Conservation (phyloP, 2,329 filamentous ascomycete species). For the Ceratocystis cacaofunesta region DNA sequence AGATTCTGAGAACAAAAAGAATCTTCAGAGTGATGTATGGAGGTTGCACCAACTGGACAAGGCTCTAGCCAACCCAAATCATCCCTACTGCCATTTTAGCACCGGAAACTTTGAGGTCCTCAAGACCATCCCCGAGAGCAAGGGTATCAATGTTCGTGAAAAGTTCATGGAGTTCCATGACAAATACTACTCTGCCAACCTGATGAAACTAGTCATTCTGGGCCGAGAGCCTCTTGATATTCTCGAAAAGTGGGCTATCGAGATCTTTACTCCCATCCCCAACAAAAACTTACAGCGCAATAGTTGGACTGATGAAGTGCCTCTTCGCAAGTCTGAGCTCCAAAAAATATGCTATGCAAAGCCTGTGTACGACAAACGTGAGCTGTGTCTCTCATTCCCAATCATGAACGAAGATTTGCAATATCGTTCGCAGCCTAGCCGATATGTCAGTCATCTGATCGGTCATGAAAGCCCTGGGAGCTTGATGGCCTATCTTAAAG, state of each 20-base stretch:
- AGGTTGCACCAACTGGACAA: slow-evolving; percentile 78
- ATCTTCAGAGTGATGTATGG: slow-evolving; percentile 81
- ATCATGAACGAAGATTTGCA: slow-evolving; percentile 71
- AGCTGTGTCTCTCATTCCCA: slow-evolving; percentile 67
- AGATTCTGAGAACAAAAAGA: slow-evolving; percentile 96
- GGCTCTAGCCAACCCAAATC: slow-evolving; percentile 69
- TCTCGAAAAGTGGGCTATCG: slow-evolving; percentile 67
- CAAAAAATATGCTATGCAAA: slow-evolving; percentile 69
- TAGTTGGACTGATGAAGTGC: slow-evolving; percentile 37
- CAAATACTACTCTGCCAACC: slow-evolving; percentile 80
- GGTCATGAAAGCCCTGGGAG: slow-evolving; percentile 89
- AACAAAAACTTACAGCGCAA: slow-evolving; percentile 63
- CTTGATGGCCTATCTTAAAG: slow-evolving; percentile 78
- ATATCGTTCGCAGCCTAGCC: slow-evolving; percentile 66
- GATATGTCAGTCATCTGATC: slow-evolving; percentile 77
- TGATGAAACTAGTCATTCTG: slow-evolving; percentile 81
- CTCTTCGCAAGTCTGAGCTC: slow-evolving; percentile 35
- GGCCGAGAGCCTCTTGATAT: slow-evolving; percentile 71
- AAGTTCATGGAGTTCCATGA: slow-evolving; percentile 89
- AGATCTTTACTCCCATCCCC: slow-evolving; percentile 65
- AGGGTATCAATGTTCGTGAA: slow-evolving; percentile 70
- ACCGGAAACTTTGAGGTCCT: slow-evolving; percentile 79
- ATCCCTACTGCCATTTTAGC: slow-evolving; percentile 83
- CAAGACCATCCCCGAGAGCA: slow-evolving; percentile 63
- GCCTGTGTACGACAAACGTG: slow-evolving; percentile 76